Evolutionary conservation across 257 asterid genomes (phyloP).

Genomic region (Schizonepeta tenuifolia): DNA sequence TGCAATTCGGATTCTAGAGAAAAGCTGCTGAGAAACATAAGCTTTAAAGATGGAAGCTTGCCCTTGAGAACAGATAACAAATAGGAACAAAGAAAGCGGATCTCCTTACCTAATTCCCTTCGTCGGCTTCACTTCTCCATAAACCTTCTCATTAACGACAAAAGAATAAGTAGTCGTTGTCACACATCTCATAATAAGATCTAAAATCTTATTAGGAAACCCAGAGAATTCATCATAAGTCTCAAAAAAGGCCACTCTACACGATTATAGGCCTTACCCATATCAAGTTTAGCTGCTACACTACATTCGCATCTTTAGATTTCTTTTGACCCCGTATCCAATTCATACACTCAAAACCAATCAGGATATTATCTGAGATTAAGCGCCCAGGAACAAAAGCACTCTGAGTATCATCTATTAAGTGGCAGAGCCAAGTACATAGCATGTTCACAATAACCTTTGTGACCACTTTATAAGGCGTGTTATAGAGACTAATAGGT

Average conservation of each 20-base stretch:
- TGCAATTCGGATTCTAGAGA: too few species aligned
- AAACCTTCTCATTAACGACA: neutral
- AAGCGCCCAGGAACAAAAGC: neutral
- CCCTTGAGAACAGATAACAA: neutral
- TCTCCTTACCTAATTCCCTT: neutral
- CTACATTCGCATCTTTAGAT: too few species aligned
- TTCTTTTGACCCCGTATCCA: neutral
- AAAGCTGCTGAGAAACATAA: too few species aligned
- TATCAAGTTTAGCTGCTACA: neutral
- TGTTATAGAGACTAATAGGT: neutral
- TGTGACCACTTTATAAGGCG: neutral
- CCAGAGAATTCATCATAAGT: neutral
- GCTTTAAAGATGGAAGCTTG: neutral
- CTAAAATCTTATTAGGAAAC: neutral
- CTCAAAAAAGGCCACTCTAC: neutral
- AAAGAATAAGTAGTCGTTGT: neutral
- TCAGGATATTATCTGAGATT: neutral
- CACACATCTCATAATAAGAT: neutral
- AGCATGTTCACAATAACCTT: neutral
- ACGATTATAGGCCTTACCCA: neutral
- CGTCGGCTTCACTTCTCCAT: neutral
- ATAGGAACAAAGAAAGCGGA: neutral
- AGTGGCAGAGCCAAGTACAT: neutral
- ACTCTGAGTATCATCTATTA: neutral
- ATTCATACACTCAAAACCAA: neutral